Evolutionary conservation across 1,284 basidiomycete species (phyloP).

Genomic region (Salmacisia buchloeana): DNA sequence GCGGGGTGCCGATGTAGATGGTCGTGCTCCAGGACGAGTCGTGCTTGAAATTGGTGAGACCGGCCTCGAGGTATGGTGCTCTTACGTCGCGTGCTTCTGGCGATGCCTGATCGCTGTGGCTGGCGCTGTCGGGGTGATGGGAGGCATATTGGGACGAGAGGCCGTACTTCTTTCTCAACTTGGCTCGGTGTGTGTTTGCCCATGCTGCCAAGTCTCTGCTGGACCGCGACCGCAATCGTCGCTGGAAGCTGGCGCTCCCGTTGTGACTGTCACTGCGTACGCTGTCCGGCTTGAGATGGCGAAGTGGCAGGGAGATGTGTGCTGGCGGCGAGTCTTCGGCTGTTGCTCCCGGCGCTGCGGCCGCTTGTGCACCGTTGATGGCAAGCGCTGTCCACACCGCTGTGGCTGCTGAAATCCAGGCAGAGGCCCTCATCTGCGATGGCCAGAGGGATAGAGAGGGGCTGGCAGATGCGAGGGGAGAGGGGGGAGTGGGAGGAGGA

Average conservation of each 20-base stretch:
- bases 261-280: neutral
- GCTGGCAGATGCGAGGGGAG: neutral
- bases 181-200: constrained; percentile 29
- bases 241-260: neutral
- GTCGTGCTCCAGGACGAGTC: constrained; percentile 32
- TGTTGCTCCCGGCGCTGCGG: too few relatives aligned
- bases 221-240: neutral
- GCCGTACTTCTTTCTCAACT: constrained; percentile 32
- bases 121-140: neutral
- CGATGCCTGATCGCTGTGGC: too few relatives aligned
- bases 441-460: too few relatives aligned
- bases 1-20: constrained; percentile 25
- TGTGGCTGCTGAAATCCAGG: too few relatives aligned
- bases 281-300: too few relatives aligned
- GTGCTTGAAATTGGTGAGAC: constrained; percentile 30
- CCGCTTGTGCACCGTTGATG: too few relatives aligned
- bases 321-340: too few relatives aligned
- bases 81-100: too few relatives aligned
- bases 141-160: neutral
- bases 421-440: too few relatives aligned
- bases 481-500: neutral
- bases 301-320: neutral
- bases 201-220: constrained; percentile 21
- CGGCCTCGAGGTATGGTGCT: too few relatives aligned
- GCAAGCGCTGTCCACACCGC: too few relatives aligned